Evolutionary conservation across 129 eudicot genomes (phyloP).

Genomic region (Lactuca saligna): DNA sequence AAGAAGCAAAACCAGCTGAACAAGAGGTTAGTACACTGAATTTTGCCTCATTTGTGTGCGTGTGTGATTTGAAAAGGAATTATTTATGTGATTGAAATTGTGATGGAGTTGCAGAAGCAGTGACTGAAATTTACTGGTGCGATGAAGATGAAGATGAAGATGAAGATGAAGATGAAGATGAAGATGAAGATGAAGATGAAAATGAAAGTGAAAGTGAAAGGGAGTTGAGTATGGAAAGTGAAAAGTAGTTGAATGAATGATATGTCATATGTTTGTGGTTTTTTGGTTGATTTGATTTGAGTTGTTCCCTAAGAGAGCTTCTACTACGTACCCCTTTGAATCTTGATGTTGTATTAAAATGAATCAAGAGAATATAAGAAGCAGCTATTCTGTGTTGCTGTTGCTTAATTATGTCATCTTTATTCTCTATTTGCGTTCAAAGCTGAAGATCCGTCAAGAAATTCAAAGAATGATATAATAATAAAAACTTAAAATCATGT

Average conservation of each 20-base stretch:
- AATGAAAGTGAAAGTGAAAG: too few species aligned
- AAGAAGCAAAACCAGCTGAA: slow-evolving; percentile 14
- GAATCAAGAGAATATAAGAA: not conserved
- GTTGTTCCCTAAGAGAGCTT: not conserved
- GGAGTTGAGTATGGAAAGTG: too few species aligned
- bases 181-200: too few species aligned
- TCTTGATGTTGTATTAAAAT: slow-evolving; percentile 13
- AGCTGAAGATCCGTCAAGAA: too few species aligned
- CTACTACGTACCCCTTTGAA: not conserved
- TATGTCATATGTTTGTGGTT: too few species aligned
- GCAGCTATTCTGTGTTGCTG: too few species aligned
- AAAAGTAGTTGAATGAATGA: not conserved
- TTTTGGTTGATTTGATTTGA: too few species aligned
- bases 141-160: too few species aligned
- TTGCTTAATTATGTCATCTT: not conserved
- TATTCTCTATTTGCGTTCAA: not conserved
- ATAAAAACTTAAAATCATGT: too few species aligned
- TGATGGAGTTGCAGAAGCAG: slow-evolving; percentile 19
- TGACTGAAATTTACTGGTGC: not conserved
- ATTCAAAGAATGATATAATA: too few species aligned
- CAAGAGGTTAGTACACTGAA: slow-evolving; percentile 12
- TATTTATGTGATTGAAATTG: not conserved
- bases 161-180: too few species aligned
- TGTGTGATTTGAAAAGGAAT: not conserved
- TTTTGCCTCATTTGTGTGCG: too few species aligned